Evolutionary conservation across 805 yeast species (phyloP), one percentile per base, ranked within the genome.

Genomic region (Tetrapisispora iriomotensis): DNA sequence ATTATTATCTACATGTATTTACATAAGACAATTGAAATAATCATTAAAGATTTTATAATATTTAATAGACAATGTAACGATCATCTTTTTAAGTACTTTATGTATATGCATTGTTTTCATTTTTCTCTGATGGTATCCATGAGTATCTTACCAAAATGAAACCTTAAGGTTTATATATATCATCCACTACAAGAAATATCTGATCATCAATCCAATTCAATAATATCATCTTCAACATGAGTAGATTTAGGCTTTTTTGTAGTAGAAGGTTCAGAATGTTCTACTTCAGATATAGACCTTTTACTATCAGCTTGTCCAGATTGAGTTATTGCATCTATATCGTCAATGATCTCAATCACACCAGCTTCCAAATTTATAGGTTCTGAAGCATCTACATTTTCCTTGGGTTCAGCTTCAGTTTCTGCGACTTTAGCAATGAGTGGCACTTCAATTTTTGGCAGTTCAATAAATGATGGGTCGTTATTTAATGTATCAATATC

Each of bases 391-490:
- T 26, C 23, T 3, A 10, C 20, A 8, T 14, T 14, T 17, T 4
- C 9, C 9, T 17, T 9, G 4, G 33, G 29, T 6, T 29, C 31
- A 3, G 24, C 35, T 10, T 23, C 26, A 8, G 3, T 10, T 17
- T 23, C 21, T 2, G 17, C 13, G 4, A 18, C 25, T 17, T 12
- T 24, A 48, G 44, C 50, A 27, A 40, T 31, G 5, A 47, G 29
- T 4, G 64, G 62, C 8, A 65, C 58, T 4, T 48, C 50, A n/a
- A 66, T 27, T 24, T 56, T 57, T 8, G 70, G 70, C 10, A 66
- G 40, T 6, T 28, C 34, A 7, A 62, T 42, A 13, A 45, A 45
- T n/a, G 32, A 20, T n/a, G 24, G 19, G 6, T 38, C 41, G 4
- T 27, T n/a, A 9, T 23, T 20, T 8, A 37, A 42, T 8, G 50